These are phyloP conservation scores for Metschnikowia anglica DNA, from an alignment of 805 yeast genomes.

Conservation along the genomic window DNA sequence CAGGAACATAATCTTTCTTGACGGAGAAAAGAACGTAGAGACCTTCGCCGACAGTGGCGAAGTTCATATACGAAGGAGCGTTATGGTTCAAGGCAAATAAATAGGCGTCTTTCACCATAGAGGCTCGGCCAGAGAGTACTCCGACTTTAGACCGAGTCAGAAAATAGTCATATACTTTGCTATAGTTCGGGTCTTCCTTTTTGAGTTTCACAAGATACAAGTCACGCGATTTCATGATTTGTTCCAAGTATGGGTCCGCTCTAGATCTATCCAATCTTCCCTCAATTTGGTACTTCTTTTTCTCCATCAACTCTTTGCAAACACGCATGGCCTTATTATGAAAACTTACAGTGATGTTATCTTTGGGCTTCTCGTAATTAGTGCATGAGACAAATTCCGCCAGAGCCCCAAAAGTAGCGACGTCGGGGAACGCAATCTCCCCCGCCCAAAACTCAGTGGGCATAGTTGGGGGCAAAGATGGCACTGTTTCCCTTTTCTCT, in stretches of 20 bases:
- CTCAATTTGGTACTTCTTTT: slow-evolving; percentile 45
- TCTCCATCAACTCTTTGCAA: slow-evolving; percentile 30
- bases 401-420: slow-evolving; percentile 42
- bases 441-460: slow-evolving; percentile 45
- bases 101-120: slow-evolving; percentile 63
- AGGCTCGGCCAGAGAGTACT: slow-evolving; percentile 51
- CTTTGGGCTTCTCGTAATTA: slow-evolving; percentile 22
- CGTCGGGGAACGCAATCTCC: slow-evolving; percentile 47
- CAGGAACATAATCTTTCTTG: slow-evolving; percentile 35
- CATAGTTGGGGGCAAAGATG: slow-evolving; percentile 17
- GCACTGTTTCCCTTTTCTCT: neutral
- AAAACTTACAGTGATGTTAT: slow-evolving; percentile 18
- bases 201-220: slow-evolving; percentile 50
- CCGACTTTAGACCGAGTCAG: slow-evolving; percentile 51
- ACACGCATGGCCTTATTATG: slow-evolving; percentile 28
- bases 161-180: slow-evolving; percentile 45
- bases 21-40: slow-evolving; percentile 36
- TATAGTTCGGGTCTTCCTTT: slow-evolving; percentile 24
- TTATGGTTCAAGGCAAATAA: slow-evolving; percentile 40
- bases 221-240: slow-evolving; percentile 50
- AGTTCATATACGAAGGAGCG: slow-evolving; percentile 14
- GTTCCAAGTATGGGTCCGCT: slow-evolving; percentile 58
- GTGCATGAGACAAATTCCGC: slow-evolving; percentile 41
- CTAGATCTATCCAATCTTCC: slow-evolving; percentile 58
- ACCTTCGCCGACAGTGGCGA: slow-evolving; percentile 13